Evolutionary conservation across 139 green algal genomes (phyloP), one percentile per base, ranked within the genome.

Genomic region (Chlamydomonas schloesseri): DNA sequence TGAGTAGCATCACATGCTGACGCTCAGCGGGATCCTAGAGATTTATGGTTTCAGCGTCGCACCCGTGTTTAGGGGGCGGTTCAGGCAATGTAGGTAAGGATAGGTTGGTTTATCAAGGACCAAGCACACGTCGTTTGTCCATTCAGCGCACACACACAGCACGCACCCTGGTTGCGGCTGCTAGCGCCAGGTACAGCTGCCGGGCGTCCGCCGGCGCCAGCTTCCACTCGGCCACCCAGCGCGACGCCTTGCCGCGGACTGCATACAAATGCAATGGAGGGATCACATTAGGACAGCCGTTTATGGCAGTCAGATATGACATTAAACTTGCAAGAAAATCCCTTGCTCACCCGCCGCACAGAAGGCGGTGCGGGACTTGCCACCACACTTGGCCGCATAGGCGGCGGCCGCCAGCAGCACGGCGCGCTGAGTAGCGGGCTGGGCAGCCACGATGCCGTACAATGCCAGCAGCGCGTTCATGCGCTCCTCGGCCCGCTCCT

Each of bases 11-110:
- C n/a, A n/a, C n/a, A n/a, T n/a, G n/a, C n/a, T n/a, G n/a, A n/a
- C n/a, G n/a, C n/a, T 26, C 3, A 64, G 57, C 26, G 3, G 60
- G 36, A 8, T 69, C 65, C 72, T 64, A 88, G 62, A 83, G 42
- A 78, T 14, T 33, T 55, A 31, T 64, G 62, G 34, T 77, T 72
- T 83, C 88, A 83, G 86, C 83, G 88, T 50, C 65, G 83, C 71
- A 42, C 50, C 72, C 71, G 58, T 37, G 31, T 85, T 23, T 34
- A 84, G 50, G 47, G 64, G 76, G 37, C 47, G 62, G 8, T 14
- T 89, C 83, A 89, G 55, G 37, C 84, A 94, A 94, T 94, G 91
- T 94, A 94, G 91, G 92, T 94, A 94, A 94, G 91, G 88, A 83
- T 91, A 58, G 29, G 69, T 71, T 57, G 73, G 50, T 60, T 69